These are phyloP conservation scores for Eucalyptus erythrocorys DNA, from an alignment of 345 rosid species.

Conservation along the genomic window DNA sequence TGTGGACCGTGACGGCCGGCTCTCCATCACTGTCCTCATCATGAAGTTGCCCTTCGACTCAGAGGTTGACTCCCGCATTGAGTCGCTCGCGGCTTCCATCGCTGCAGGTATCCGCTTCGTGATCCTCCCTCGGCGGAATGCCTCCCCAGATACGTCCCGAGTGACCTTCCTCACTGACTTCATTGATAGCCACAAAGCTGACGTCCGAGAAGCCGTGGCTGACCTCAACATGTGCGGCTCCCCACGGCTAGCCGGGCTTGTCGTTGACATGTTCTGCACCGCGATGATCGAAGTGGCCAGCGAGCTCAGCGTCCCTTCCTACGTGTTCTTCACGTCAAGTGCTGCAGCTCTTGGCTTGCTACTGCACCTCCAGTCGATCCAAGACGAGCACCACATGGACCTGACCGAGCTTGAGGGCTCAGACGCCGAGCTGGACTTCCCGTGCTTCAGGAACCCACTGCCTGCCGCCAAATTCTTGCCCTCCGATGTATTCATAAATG, in stretches of 20 bases:
- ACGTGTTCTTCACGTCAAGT: slow-evolving; percentile 26
- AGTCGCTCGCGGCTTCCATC: slow-evolving; percentile 1
- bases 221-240: slow-evolving; percentile 3
- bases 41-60: background rate
- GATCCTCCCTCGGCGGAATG: slow-evolving; percentile 4
- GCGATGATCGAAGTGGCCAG: slow-evolving; percentile 36
- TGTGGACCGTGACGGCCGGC: slow-evolving; percentile 14
- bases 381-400: background rate
- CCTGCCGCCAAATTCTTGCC: slow-evolving; percentile 27
- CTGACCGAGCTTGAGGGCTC: slow-evolving; percentile 12
- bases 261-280: slow-evolving; percentile 43
- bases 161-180: slow-evolving; percentile 28
- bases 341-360: slow-evolving; percentile 18
- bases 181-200: slow-evolving; percentile 21
- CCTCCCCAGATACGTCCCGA: background rate
- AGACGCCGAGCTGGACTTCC: slow-evolving; percentile 14
- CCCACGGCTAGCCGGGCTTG: background rate
- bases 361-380: background rate
- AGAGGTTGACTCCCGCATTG: background rate
- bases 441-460: slow-evolving; percentile 12
- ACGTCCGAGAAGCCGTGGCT: background rate
- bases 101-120: slow-evolving; percentile 13
- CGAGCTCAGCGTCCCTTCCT: slow-evolving; percentile 26
- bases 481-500: background rate
- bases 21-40: slow-evolving; percentile 35